phyloP scores from a whole-genome alignment of 495 filamentous ascomycete species.

The Margaritispora aquatica region DNA sequence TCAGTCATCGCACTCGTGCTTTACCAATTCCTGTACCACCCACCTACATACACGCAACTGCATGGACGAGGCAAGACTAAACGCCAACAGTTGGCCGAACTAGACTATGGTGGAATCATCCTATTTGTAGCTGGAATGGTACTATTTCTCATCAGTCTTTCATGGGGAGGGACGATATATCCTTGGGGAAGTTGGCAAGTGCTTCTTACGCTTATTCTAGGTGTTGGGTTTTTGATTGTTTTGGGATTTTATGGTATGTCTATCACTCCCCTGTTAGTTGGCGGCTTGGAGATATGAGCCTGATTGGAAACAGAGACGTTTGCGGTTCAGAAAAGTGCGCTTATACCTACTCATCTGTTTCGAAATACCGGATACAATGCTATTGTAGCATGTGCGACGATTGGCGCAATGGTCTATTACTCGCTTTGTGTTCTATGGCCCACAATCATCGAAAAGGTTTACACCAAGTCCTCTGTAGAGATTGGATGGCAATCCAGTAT shows the following conservation, averaged over 20 bases:
- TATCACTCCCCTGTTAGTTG: neutral
- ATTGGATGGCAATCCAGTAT: slow-evolving; percentile 19
- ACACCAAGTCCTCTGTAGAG: slow-evolving; percentile 15
- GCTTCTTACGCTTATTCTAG: slow-evolving; percentile 22
- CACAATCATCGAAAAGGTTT: slow-evolving; percentile 21
- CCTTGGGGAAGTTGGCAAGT: slow-evolving; percentile 25
- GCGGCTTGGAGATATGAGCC: neutral
- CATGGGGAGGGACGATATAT: slow-evolving; percentile 23
- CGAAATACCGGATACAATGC: slow-evolving; percentile 36
- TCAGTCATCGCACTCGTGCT: slow-evolving; percentile 30
- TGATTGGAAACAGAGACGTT: slow-evolving; percentile 28
- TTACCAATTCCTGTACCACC: slow-evolving; percentile 34
- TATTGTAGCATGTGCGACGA: slow-evolving; percentile 30
- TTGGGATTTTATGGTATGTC: slow-evolving; percentile 29
- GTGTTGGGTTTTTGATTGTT: slow-evolving; percentile 31
- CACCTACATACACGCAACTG: slow-evolving; percentile 29
- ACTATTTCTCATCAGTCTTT: slow-evolving; percentile 25
- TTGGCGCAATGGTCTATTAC: slow-evolving; percentile 27
- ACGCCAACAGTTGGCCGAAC: slow-evolving; percentile 27
- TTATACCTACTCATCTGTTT: slow-evolving; percentile 40
- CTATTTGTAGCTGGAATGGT: slow-evolving; percentile 25
- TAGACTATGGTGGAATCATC: slow-evolving; percentile 36
- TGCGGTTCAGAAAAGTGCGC: slow-evolving; percentile 26
- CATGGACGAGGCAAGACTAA: slow-evolving; percentile 27
- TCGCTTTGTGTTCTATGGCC: slow-evolving; percentile 20